phyloP scores from a whole-genome alignment of 495 filamentous ascomycete species.

The Neohortaea acidophila region DNA sequence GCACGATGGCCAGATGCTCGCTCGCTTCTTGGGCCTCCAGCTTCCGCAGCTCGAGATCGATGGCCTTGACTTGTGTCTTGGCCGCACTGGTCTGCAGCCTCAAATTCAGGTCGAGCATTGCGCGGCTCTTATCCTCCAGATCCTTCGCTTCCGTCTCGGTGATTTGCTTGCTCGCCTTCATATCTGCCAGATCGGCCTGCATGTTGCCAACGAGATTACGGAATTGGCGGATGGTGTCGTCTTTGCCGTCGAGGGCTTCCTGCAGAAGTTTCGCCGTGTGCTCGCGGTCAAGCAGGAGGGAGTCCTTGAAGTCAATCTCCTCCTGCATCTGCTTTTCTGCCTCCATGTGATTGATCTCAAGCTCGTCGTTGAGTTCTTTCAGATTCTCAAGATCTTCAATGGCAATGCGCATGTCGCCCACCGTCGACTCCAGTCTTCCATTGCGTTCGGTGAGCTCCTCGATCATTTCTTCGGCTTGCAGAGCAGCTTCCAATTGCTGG shows the following conservation, averaged over 20 bases:
- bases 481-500: slow-evolving; percentile 77
- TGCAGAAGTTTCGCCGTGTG: slow-evolving; percentile 52
- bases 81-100: slow-evolving; percentile 77
- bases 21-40: slow-evolving; percentile 80
- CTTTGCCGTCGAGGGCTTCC: slow-evolving; percentile 64
- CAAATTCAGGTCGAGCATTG: slow-evolving; percentile 92
- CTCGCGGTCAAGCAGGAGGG: slow-evolving; percentile 58
- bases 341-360: slow-evolving; percentile 84
- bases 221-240: slow-evolving; percentile 78
- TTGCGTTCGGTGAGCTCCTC: slow-evolving; percentile 82
- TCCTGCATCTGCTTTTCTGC: slow-evolving; percentile 88
- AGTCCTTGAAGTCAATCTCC: slow-evolving; percentile 71
- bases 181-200: slow-evolving; percentile 78
- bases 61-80: slow-evolving; percentile 83
- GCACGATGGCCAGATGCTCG: slow-evolving; percentile 75
- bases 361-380: slow-evolving; percentile 84
- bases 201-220: slow-evolving; percentile 73
- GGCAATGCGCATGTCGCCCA: slow-evolving; percentile 62
- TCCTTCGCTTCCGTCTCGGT: slow-evolving; percentile 85
- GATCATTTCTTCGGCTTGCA: slow-evolving; percentile 81
- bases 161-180: slow-evolving; percentile 77
- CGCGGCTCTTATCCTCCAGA: slow-evolving; percentile 64
- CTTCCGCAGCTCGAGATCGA: slow-evolving; percentile 74
- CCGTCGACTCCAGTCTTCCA: slow-evolving; percentile 60
- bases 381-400: slow-evolving; percentile 76